phyloP scores from a whole-genome alignment of 208 protist genomes.

The Crithidia thermophila region DNA sequence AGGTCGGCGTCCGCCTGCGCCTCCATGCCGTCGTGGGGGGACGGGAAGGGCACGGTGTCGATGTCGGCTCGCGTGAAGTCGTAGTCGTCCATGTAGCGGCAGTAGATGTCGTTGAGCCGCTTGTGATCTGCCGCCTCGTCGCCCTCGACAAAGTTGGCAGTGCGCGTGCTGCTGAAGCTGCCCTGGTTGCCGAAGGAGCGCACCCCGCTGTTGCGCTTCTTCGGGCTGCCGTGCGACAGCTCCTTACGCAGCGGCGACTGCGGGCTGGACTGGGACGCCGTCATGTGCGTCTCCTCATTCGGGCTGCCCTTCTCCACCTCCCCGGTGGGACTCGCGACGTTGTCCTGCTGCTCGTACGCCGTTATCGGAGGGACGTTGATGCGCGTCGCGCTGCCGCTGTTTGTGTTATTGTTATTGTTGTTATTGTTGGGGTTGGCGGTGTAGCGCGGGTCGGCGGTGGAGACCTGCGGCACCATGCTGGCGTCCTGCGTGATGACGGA shows the following conservation, averaged over 20 bases:
- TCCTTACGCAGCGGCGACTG: background rate
- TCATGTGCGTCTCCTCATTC: background rate
- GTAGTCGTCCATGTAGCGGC: constrained; percentile 28
- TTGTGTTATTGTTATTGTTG: constrained; percentile 1
- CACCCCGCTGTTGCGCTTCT: constrained; percentile 4
- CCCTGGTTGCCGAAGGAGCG: background rate
- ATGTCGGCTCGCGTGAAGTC: constrained; percentile 17
- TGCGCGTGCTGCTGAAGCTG: background rate
- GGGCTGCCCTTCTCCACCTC: background rate
- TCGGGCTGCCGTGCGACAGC: background rate
- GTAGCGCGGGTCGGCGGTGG: background rate
- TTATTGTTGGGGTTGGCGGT: no score
- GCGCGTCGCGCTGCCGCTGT: background rate
- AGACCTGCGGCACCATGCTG: constrained; percentile 7
- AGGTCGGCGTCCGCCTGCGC: constrained; percentile 35
- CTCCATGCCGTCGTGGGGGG: constrained; percentile 44
- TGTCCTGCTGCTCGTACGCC: constrained; percentile 16
- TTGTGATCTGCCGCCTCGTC: background rate
- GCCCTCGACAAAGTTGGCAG: constrained; percentile 11
- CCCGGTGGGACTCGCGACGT: background rate
- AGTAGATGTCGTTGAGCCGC: constrained; percentile 24
- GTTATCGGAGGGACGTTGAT: constrained; percentile 9
- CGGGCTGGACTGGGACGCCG: background rate
- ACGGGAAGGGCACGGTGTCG: constrained; percentile 28
- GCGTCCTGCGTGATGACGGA: constrained; percentile 15